Percentiles rank a stretch among this genome's conserved stretches.
Evolutionary conservation across 73 alveolate species (phyloP).

Genomic region (Paramecium octaurelia): DNA sequence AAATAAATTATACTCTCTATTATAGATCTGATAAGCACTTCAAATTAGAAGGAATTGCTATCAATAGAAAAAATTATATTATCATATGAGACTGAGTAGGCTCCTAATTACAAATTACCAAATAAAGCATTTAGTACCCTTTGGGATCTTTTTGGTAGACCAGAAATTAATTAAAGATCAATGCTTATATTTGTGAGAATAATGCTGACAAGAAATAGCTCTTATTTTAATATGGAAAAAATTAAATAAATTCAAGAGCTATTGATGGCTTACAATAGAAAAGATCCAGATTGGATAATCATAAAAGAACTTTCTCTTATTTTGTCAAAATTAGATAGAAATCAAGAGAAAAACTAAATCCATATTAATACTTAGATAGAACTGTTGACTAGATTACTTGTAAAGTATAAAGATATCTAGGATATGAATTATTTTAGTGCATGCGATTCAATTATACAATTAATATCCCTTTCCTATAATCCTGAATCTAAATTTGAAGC

Average conservation of each 20-base stretch:
- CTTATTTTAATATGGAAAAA: neutral
- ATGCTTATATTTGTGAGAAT: neutral
- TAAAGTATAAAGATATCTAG: neutral
- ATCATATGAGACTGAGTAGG: neutral
- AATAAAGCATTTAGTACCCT: neutral
- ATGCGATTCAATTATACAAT: neutral
- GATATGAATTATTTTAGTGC: conserved; percentile 28
- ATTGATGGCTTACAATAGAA: neutral
- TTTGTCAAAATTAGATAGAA: neutral
- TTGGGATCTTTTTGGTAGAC: neutral
- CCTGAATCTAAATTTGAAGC: neutral
- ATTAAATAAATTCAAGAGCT: neutral
- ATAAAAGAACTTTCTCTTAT: neutral
- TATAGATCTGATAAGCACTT: neutral
- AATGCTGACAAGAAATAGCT: neutral
- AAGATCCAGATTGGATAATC: conserved; percentile 9
- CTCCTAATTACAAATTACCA: neutral
- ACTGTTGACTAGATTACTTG: neutral
- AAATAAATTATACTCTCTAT: neutral
- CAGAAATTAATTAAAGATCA: neutral
- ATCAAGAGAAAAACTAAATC: neutral
- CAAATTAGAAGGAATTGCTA: neutral
- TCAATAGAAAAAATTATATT: neutral
- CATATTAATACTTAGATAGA: neutral
- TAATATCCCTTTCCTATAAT: neutral